Conservation (phyloP, 768 basidiomycete species). For the Kwoniella dendrophila region DNA sequence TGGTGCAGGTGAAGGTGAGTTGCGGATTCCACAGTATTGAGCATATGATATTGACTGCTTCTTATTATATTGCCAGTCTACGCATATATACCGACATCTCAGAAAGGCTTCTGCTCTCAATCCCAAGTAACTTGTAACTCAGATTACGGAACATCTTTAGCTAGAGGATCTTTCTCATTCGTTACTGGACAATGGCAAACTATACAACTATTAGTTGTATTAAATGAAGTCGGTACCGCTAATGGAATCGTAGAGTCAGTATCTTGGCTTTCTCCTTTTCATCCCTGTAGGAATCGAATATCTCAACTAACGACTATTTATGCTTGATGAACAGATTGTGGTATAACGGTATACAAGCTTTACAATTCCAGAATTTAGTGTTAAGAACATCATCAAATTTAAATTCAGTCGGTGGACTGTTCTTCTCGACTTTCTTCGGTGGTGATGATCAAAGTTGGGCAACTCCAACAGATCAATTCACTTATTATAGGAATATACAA, state of each 20-base stretch:
- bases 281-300: too few species aligned
- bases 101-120: slow-evolving; percentile 61
- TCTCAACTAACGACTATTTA: neutral
- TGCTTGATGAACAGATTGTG: slow-evolving; percentile 32
- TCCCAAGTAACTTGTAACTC: slow-evolving; percentile 61
- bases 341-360: slow-evolving; percentile 67
- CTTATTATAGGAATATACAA: slow-evolving; percentile 73
- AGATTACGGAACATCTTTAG: slow-evolving; percentile 50
- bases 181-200: slow-evolving; percentile 60
- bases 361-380: slow-evolving; percentile 67
- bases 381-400: slow-evolving; percentile 65
- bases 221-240: slow-evolving; percentile 69
- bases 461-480: slow-evolving; percentile 67
- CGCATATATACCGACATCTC: slow-evolving; percentile 69
- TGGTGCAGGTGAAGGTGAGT: slow-evolving; percentile 66
- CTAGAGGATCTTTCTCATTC: slow-evolving; percentile 52
- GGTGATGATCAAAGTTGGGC: slow-evolving; percentile 73
- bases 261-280: neutral
- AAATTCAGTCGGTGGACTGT: slow-evolving; percentile 66
- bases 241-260: slow-evolving; percentile 73
- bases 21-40: too few species aligned
- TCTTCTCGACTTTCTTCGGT: slow-evolving; percentile 88
- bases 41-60: neutral
- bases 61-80: slow-evolving; percentile 62
- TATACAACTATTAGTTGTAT: slow-evolving; percentile 66